Conservation (phyloP, 176 grass and related monocot genomes). For the Aechmea fasciata region DNA sequence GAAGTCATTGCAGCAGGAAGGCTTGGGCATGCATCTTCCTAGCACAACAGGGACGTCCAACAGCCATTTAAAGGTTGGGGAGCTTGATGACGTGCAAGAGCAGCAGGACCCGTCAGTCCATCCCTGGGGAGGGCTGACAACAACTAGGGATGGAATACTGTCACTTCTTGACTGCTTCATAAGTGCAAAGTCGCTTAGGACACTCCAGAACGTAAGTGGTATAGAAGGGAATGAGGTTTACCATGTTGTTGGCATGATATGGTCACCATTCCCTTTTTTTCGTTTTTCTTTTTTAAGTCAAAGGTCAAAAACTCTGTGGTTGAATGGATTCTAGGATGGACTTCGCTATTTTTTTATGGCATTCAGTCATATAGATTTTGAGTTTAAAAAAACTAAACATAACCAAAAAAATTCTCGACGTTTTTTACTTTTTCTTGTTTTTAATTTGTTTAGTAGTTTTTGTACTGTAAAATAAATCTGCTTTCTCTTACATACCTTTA, state of each 20-base stretch:
- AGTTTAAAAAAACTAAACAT: too few relatives aligned
- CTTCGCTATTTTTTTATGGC: background rate
- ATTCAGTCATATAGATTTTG: background rate
- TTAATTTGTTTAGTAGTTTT: background rate
- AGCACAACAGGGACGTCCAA: conserved; percentile 21
- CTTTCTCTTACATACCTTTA: background rate
- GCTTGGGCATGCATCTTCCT: conserved; percentile 19
- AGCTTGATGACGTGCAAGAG: conserved; percentile 47
- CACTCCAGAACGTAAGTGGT: conserved; percentile 82
- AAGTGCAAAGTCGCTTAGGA: conserved; percentile 49
- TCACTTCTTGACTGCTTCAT: conserved; percentile 85
- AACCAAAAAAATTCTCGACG: too few relatives aligned
- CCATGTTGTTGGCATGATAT: too few relatives aligned
- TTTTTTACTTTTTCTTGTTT: background rate
- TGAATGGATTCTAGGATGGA: too few relatives aligned
- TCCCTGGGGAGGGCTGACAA: conserved; percentile 83
- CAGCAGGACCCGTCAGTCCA: conserved; percentile 60
- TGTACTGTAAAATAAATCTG: background rate
- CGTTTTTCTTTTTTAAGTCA: too few relatives aligned
- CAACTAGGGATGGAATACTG: conserved; percentile 76
- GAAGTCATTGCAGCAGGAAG: conserved; percentile 58
- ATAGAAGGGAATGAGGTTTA: too few relatives aligned
- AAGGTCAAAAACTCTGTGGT: too few relatives aligned
- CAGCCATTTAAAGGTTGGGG: conserved; percentile 11
- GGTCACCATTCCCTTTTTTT: too few relatives aligned